Conservation (phyloP, 164 flowering plant species). For the Sedum album region DNA sequence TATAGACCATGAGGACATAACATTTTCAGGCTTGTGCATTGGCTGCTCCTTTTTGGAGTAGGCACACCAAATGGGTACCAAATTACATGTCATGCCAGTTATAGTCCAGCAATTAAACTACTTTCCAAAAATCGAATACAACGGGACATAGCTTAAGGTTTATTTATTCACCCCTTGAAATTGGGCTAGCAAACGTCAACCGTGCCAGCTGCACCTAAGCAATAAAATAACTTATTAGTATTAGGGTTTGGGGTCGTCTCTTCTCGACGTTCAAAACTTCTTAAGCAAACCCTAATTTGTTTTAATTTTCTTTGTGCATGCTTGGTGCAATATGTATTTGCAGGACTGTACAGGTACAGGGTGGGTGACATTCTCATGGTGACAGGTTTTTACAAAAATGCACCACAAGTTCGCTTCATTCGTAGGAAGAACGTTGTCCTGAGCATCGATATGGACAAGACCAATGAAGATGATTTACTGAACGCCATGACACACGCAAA, state of each 20-base stretch:
- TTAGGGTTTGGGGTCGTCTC: neutral
- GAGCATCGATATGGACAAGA: constrained; percentile 89
- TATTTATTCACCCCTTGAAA: neutral
- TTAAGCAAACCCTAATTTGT: neutral
- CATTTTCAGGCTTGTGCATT: constrained; percentile 4
- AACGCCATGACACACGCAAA: constrained; percentile 28
- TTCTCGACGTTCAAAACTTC: neutral
- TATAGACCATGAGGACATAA: neutral
- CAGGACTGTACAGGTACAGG: constrained; percentile 81
- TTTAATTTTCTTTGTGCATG: neutral
- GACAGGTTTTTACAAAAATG: constrained; percentile 92
- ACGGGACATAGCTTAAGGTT: neutral
- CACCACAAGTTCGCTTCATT: constrained; percentile 87
- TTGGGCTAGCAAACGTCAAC: neutral
- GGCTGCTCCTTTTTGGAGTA: constrained; percentile 3
- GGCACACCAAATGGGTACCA: neutral
- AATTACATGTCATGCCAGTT: constrained; percentile 4
- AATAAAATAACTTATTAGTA: neutral
- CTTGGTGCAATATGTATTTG: no score
- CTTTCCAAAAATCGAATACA: neutral
- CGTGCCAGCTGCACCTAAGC: neutral
- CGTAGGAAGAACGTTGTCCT: constrained; percentile 87
- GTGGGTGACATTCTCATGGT: constrained; percentile 91
- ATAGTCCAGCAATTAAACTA: constrained; percentile 2
- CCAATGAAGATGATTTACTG: constrained; percentile 96